Base-by-base conservation (phyloP, 257 asterid genomes). In the Scutellaria galericulata region DNA sequence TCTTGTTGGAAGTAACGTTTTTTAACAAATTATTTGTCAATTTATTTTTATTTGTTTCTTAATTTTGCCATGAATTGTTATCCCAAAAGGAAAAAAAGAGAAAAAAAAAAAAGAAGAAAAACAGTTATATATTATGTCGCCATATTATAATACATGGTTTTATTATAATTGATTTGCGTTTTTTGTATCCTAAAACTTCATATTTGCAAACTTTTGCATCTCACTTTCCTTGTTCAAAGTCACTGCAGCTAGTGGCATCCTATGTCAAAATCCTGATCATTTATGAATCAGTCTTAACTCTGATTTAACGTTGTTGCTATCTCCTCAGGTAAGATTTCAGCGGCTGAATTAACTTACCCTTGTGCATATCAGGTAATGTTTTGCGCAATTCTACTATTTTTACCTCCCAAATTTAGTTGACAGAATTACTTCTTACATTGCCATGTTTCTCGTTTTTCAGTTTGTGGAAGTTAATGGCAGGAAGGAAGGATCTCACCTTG, bases 401-500 rank as follows among this genome's bases (percentile, higher is more conserved):
- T 14, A 9, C 44, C 24, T 44, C 20, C 12, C 9, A 14, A 35
- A 22, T 66, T 13, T 35, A 24, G 64, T 65, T 41, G 6, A 12
- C 61, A 1, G 11, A 7, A 42, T 52, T 24, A 41, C 47, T 65
- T 65, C 78, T 70, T 35, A 69, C 64, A 7, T n/a, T 31, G 50
- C 22, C 50, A 41, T 53, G 7, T 40, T 75, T 10, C 5, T 22
- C 27, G 0, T 1, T 40, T 61, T 41, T 48, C 79, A 78, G 80
- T 7, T 70, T 8, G 53, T 50, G 60, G 48, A 66, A 77, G 70
- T 56, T 24, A 59, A 71, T 42, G 64, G 77, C 48, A 14, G 37
- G 66, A 62, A 50, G 75, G 50, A 72, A 47, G 75, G 50, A 71
- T 72, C 48, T 40, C 39, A 24, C 53, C 66, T 15, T 60, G 22